Evolutionary conservation across 228 moss, liverwort and hornwort genomes (phyloP).

Genomic region (Sphagnum magellanicum): DNA sequence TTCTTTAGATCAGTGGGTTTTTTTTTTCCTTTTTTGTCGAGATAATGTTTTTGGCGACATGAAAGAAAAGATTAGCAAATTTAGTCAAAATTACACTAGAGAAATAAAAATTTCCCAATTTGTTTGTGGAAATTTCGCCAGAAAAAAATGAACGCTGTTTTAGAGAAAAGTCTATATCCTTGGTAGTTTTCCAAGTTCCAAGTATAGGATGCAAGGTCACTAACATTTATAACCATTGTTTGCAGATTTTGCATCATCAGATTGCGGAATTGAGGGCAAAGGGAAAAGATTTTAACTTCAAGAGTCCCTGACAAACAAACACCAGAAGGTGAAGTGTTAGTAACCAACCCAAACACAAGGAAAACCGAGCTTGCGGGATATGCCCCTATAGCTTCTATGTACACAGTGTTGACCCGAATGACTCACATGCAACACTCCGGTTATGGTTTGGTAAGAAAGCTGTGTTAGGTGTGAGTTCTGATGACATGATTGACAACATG

Average conservation of each 20-base stretch:
- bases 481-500: slow-evolving; percentile 2
- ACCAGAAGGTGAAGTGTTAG: not conserved
- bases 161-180: not conserved
- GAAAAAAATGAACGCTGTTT: not conserved
- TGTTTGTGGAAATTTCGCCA: not conserved
- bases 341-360: not conserved
- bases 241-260: not conserved
- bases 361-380: not conserved
- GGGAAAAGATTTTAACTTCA: not conserved
- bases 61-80: too few relatives aligned
- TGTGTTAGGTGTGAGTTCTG: not conserved
- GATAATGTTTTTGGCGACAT: too few relatives aligned
- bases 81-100: too few relatives aligned
- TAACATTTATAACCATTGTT: not conserved
- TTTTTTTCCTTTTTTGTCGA: not conserved
- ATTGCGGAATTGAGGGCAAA: not conserved
- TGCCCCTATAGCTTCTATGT: not conserved
- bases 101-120: too few relatives aligned
- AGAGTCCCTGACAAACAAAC: not conserved
- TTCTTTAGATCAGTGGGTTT: not conserved
- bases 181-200: not conserved
- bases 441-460: not conserved
- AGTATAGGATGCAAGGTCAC: not conserved
- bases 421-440: not conserved
- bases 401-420: not conserved